Evolutionary conservation across 2,329 filamentous ascomycete species (phyloP).

Genomic region (Aureobasidium namibiae): DNA sequence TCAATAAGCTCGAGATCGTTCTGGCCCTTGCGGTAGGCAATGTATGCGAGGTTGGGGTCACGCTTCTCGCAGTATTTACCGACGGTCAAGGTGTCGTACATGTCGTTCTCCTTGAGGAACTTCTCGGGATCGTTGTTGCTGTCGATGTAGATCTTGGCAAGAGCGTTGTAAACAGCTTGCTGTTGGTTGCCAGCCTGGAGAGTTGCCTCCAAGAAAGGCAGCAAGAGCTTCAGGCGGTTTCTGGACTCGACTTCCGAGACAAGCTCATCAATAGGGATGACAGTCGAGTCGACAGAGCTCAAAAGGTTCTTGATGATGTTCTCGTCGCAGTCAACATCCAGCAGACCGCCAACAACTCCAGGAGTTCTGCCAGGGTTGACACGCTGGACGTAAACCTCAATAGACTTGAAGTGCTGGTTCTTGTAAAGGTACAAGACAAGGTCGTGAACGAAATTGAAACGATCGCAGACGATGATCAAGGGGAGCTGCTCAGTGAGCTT

Average conservation of each 20-base stretch:
- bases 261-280: constrained; percentile 88
- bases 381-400: constrained; percentile 94
- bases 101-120: constrained; percentile 94
- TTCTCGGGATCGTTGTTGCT: constrained; percentile 96
- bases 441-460: constrained; percentile 98
- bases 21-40: constrained; percentile 91
- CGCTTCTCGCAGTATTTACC: constrained; percentile 99
- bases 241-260: constrained; percentile 91
- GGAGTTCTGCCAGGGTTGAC: constrained; percentile 90
- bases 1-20: constrained; percentile 96
- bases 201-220: constrained; percentile 93
- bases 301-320: constrained; percentile 89
- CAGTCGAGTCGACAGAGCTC: constrained; percentile 70
- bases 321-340: constrained; percentile 97
- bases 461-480: constrained; percentile 95
- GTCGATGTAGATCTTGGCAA: constrained; percentile 99
- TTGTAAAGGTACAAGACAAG: constrained; percentile 95
- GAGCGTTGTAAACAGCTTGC: constrained; percentile 91
- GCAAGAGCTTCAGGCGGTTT: constrained; percentile 87
- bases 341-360: constrained; percentile 81
- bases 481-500: constrained; percentile 86
- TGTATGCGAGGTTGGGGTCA: constrained; percentile 89
- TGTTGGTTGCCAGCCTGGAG: constrained; percentile 86
- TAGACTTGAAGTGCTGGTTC: constrained; percentile 98
- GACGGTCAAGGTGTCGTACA: constrained; percentile 85